phyloP scores from a whole-genome alignment of 345 rosid species.

The Arabis hirsuta region DNA sequence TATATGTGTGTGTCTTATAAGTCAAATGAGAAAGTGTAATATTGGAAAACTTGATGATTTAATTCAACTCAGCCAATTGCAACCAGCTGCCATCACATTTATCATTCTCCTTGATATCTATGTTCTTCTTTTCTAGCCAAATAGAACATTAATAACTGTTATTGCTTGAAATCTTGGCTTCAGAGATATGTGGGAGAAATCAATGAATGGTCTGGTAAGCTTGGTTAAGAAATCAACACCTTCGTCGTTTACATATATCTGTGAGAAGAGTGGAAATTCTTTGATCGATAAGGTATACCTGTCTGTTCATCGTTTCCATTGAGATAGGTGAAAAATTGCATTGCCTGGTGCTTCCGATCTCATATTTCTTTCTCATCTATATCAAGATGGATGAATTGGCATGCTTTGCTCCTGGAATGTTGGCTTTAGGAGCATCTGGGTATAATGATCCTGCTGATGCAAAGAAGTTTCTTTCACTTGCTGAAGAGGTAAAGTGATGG shows the following conservation, averaged over 20 bases:
- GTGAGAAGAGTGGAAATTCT: slow-evolving; percentile 78
- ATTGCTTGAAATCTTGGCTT: slow-evolving; percentile 24
- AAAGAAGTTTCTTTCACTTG: slow-evolving; percentile 72
- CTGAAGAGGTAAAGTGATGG: slow-evolving; percentile 73
- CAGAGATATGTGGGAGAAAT: slow-evolving; percentile 99
- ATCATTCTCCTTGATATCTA: slow-evolving; percentile 1
- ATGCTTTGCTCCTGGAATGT: slow-evolving; percentile 99
- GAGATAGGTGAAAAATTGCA: background rate
- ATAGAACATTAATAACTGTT: background rate
- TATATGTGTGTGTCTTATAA: background rate
- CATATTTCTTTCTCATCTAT: slow-evolving; percentile 16
- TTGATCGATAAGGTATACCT: slow-evolving; percentile 71
- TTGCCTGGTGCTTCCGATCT: slow-evolving; percentile 9
- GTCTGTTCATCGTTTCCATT: slow-evolving; percentile 14
- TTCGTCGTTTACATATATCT: slow-evolving; percentile 84
- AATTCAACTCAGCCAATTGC: background rate
- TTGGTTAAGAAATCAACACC: slow-evolving; percentile 81
- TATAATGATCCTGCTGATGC: slow-evolving; percentile 69
- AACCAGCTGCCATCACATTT: background rate
- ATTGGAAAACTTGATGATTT: slow-evolving; percentile 7
- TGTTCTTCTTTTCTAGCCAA: slow-evolving; percentile 15
- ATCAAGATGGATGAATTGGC: slow-evolving; percentile 98
- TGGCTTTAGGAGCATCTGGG: slow-evolving; percentile 91
- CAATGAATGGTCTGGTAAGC: slow-evolving; percentile 90
- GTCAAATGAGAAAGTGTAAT: background rate